Evolutionary conservation across 176 grass and related monocot genomes (phyloP), one percentile per base, ranked within the genome.

Genomic region (Avena insularis): DNA sequence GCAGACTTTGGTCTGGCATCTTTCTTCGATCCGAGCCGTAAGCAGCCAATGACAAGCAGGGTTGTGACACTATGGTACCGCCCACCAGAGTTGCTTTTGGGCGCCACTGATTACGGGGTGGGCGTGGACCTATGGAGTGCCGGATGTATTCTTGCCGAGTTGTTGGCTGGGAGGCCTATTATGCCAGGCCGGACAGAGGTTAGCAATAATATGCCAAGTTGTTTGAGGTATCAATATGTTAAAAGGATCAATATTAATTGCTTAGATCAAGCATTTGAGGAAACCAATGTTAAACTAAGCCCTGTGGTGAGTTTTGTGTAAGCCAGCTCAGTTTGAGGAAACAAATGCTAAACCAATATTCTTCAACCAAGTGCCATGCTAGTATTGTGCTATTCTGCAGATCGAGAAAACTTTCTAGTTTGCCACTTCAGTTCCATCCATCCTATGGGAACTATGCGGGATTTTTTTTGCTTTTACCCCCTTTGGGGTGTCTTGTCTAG

Each of bases 161-260:
- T 95, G 75, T 82, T 95, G 63, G 86, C 93, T 86, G 93, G 93
- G 46, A 95, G 92, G 82, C 93, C 93, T 81, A 91, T 95, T 75
- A 93, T 95, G 93, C 93, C 93, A 77, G 93, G 93, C n/a, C 88
- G 93, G 81, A 95, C 93, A 40, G 93, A 95, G 93, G 93, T 95
- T 91, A 71, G 86, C 27, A 60, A 74, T 67, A 51, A 43, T 29
- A 17, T 50, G 19, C n/a, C 83, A 56, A 40, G 54, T 17, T 84
- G 40, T 47, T 9, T 13, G 4, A 50, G 1, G 73, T 72, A 15
- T 84, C 83, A 45, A 21, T 81, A 35, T 85, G 31, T 66, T 66
- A 66, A 66, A 33, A 35, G 12, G 63, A 35, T 15, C 63, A 66
- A 16, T 67, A 35, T 36, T 67, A 14, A 50, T 23, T 69, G 10